A percentile compares a stretch with the other conserved stretches of the same genome.
These are phyloP conservation scores for Astraeus odoratus DNA, from an alignment of 768 basidiomycete species.

Conservation along the genomic window DNA sequence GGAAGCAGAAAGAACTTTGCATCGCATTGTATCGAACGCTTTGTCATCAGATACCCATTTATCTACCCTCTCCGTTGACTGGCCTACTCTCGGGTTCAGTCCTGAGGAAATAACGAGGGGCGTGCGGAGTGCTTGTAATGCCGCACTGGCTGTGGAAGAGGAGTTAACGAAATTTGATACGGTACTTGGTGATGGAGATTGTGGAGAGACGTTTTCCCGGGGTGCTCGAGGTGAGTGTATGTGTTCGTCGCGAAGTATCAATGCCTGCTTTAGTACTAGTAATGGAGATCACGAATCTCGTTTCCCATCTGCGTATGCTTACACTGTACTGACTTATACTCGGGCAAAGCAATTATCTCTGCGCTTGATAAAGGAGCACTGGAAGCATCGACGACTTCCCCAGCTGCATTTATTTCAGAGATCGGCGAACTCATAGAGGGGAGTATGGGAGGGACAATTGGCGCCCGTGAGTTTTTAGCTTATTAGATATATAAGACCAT, in stretches of 20 bases:
- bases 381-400: slow-evolving; percentile 8
- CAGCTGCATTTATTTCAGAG: slow-evolving; percentile 18
- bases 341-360: slow-evolving; percentile 24
- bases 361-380: slow-evolving; percentile 25
- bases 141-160: slow-evolving; percentile 38
- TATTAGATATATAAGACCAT: background rate
- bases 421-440: slow-evolving; percentile 41
- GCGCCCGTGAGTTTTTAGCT: slow-evolving; percentile 33
- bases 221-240: slow-evolving; percentile 33
- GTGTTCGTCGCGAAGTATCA: too few relatives aligned
- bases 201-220: slow-evolving; percentile 49
- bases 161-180: slow-evolving; percentile 56
- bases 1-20: slow-evolving; percentile 5
- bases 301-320: background rate
- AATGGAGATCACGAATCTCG: too few relatives aligned
- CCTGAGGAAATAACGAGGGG: slow-evolving; percentile 6
- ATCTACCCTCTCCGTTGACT: background rate
- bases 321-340: background rate
- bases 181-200: slow-evolving; percentile 58
- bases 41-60: background rate
- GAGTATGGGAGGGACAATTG: slow-evolving; percentile 49
- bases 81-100: slow-evolving; percentile 9
- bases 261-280: too few relatives aligned
- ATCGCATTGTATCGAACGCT: background rate
- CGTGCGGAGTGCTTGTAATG: slow-evolving; percentile 29